Evolutionary conservation across 306 rosid species (phyloP).

Genomic region (Prunus padus): DNA sequence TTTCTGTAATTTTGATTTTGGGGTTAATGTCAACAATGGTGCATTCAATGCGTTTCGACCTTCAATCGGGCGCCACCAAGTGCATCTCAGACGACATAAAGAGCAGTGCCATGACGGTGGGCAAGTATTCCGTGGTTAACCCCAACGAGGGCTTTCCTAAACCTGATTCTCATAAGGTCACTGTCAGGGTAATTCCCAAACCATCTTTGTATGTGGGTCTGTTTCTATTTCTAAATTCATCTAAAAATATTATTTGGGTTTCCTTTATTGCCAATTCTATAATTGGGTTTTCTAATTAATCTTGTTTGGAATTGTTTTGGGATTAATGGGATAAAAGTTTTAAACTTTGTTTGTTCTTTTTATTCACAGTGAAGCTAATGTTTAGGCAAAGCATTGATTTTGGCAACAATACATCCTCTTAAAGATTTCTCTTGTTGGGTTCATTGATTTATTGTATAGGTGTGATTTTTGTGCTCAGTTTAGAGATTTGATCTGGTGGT

Average conservation of each 20-base stretch:
- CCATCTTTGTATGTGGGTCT: background rate
- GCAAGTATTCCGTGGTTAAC: slow-evolving; percentile 61
- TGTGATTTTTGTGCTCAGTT: slow-evolving; percentile 11
- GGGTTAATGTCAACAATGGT: slow-evolving; percentile 29
- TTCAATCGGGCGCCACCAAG: slow-evolving; percentile 56
- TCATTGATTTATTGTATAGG: slow-evolving; percentile 3
- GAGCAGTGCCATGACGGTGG: slow-evolving; percentile 64
- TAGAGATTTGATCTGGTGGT: slow-evolving; percentile 31
- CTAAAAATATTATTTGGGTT: background rate
- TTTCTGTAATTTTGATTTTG: slow-evolving; percentile 29
- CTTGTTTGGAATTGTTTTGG: background rate
- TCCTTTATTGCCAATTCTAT: background rate
- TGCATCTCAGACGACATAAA: slow-evolving; percentile 81
- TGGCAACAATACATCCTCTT: background rate
- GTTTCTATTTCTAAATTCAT: background rate
- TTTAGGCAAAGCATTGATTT: slow-evolving; percentile 4
- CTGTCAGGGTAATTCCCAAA: slow-evolving; percentile 49
- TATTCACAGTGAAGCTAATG: background rate
- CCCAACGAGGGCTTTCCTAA: slow-evolving; percentile 48
- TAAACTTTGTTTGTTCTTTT: background rate
- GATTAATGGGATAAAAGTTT: background rate
- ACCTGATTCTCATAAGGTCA: slow-evolving; percentile 63
- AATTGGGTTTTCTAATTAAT: background rate
- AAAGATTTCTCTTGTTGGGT: slow-evolving; percentile 4
- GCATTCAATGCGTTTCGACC: slow-evolving; percentile 65